Evolutionary conservation across 2,329 filamentous ascomycete genomes (phyloP).

Genomic region (Emmonsiellopsis sp.): DNA sequence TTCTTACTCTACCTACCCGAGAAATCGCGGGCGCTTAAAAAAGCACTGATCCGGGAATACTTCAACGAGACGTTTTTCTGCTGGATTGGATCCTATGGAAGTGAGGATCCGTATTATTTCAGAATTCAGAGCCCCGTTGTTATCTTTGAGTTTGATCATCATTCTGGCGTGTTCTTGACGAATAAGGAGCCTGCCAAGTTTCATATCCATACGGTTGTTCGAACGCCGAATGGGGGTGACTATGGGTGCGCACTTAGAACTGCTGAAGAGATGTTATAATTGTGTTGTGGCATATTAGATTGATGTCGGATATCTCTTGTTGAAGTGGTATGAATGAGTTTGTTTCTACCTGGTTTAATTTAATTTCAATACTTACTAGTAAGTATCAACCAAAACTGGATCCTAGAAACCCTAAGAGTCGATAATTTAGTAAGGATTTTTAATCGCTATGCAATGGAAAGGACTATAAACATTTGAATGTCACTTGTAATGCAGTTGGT

Average conservation of each 20-base stretch:
- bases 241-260: slow-evolving; percentile 45
- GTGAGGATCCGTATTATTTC: slow-evolving; percentile 66
- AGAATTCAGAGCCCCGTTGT: slow-evolving; percentile 67
- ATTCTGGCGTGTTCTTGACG: slow-evolving; percentile 66
- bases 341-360: too few relatives aligned
- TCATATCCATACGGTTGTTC: slow-evolving; percentile 56
- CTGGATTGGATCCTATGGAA: slow-evolving; percentile 60
- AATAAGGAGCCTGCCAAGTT: slow-evolving; percentile 67
- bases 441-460: too few relatives aligned
- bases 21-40: slow-evolving; percentile 43
- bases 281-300: too few relatives aligned
- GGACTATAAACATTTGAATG: too few relatives aligned
- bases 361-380: too few relatives aligned
- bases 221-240: slow-evolving; percentile 45
- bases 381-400: too few relatives aligned
- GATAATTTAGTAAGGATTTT: too few relatives aligned
- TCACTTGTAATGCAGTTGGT: too few relatives aligned
- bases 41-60: slow-evolving; percentile 46
- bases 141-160: slow-evolving; percentile 69
- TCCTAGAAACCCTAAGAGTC: too few relatives aligned
- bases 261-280: slow-evolving; percentile 28
- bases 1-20: slow-evolving; percentile 61
- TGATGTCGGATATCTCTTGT: too few relatives aligned
- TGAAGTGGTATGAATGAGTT: too few relatives aligned
- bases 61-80: slow-evolving; percentile 67